Evolutionary conservation across 176 grass and related monocot species (phyloP).

Genomic region (Puya raimondii): DNA sequence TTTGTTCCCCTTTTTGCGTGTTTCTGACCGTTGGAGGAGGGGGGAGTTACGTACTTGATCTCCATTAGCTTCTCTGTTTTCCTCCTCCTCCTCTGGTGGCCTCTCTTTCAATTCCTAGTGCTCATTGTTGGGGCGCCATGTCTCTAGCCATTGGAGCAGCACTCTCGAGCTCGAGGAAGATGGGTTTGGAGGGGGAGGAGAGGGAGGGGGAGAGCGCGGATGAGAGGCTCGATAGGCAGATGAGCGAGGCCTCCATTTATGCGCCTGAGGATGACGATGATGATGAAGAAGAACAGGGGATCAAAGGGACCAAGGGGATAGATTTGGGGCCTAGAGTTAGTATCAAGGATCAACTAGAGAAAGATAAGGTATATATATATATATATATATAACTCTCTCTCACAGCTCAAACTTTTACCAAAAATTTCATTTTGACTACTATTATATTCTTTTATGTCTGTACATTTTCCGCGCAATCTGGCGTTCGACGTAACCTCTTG

Average conservation of each 20-base stretch:
- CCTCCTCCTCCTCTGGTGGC: no score
- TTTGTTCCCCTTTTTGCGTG: no score
- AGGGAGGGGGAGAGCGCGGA: neutral
- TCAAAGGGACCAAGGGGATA: slow-evolving; percentile 1
- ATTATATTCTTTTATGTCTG: neutral
- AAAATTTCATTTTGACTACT: neutral
- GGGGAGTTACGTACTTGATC: no score
- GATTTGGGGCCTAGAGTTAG: slow-evolving; percentile 25
- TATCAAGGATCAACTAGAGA: slow-evolving; percentile 24
- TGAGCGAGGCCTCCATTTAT: neutral
- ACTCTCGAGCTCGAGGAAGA: slow-evolving; percentile 7
- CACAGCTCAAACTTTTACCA: no score
- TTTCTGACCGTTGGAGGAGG: no score
- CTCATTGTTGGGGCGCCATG: slow-evolving; percentile 1
- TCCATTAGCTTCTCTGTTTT: neutral
- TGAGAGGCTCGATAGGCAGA: neutral
- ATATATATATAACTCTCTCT: no score
- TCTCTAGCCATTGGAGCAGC: slow-evolving; percentile 18
- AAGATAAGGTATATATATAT: slow-evolving; percentile 23
- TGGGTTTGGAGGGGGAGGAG: slow-evolving; percentile 17
- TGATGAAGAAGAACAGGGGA: slow-evolving; percentile 6
- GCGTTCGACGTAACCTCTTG: no score
- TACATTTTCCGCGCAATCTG: no score
- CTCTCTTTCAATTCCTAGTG: neutral
- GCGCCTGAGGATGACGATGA: slow-evolving; percentile 9